phyloP scores from a whole-genome alignment of 2,329 filamentous ascomycete species.

The Cladophialophora yegresii region DNA sequence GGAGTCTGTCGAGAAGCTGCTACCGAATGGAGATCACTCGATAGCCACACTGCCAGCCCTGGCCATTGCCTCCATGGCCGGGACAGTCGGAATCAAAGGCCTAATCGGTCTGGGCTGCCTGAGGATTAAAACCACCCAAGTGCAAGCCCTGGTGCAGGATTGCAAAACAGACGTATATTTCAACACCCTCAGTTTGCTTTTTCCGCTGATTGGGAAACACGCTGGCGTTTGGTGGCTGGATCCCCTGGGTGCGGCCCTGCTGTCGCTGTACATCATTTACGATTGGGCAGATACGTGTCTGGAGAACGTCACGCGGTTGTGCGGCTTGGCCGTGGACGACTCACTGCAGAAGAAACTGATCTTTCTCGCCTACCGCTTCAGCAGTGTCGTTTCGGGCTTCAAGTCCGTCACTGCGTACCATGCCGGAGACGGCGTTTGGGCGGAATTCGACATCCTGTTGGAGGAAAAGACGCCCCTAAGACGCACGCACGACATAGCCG shows the following conservation, averaged over 20 bases:
- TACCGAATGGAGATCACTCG: slow-evolving; percentile 47
- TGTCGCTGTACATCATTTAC: slow-evolving; percentile 68
- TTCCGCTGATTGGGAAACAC: slow-evolving; percentile 62
- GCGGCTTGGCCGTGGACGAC: slow-evolving; percentile 58
- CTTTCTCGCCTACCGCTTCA: slow-evolving; percentile 61
- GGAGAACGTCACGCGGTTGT: slow-evolving; percentile 61
- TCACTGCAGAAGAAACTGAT: slow-evolving; percentile 59
- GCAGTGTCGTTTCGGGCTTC: slow-evolving; percentile 56
- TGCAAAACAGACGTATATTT: slow-evolving; percentile 67
- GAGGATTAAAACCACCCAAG: slow-evolving; percentile 63
- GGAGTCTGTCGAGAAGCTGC: slow-evolving; percentile 61
- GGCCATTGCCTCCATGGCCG: slow-evolving; percentile 60
- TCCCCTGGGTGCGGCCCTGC: slow-evolving; percentile 60
- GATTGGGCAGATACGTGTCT: slow-evolving; percentile 67
- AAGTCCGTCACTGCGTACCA: slow-evolving; percentile 62
- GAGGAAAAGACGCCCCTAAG: slow-evolving; percentile 56
- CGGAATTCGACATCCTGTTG: slow-evolving; percentile 63
- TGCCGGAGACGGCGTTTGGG: slow-evolving; percentile 64
- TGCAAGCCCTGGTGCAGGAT: slow-evolving; percentile 64
- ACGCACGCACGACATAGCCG: slow-evolving; percentile 60
- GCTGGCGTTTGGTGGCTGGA: slow-evolving; percentile 68
- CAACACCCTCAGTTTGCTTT: slow-evolving; percentile 64
- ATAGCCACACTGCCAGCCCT: slow-evolving; percentile 49
- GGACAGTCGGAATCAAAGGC: slow-evolving; percentile 61
- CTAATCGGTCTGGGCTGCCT: slow-evolving; percentile 62